Percentiles rank a stretch among this genome's conserved stretches.
phyloP scores from a whole-genome alignment of 768 basidiomycete species.

The Pisolithus marmoratus region DNA sequence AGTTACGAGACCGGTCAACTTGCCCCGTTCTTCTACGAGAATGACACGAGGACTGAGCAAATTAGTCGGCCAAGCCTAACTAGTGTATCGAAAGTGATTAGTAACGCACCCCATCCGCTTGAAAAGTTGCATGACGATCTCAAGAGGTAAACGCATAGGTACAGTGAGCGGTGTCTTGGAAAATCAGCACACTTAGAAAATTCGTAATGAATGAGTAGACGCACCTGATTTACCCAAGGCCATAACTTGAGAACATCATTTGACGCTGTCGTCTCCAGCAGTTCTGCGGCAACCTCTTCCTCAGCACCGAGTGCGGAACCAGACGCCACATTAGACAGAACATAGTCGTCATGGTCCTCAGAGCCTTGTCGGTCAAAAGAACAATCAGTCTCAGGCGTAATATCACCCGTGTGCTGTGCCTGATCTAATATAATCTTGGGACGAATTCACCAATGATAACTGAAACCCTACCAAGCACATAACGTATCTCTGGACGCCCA shows the following conservation, averaged over 20 bases:
- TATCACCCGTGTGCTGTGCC: slow-evolving; percentile 56
- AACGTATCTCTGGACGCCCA: slow-evolving; percentile 75
- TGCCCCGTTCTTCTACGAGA: slow-evolving; percentile 82
- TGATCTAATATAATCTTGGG: slow-evolving; percentile 47
- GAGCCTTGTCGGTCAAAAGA: slow-evolving; percentile 52
- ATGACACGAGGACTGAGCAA: slow-evolving; percentile 84
- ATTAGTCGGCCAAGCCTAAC: not conserved
- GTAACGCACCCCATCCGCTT: slow-evolving; percentile 89
- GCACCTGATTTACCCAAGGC: slow-evolving; percentile 94
- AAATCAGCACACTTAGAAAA: not conserved
- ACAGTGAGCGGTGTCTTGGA: slow-evolving; percentile 88
- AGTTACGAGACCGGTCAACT: slow-evolving; percentile 80
- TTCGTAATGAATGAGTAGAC: not conserved
- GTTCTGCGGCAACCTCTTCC: slow-evolving; percentile 62
- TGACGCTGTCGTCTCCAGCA: slow-evolving; percentile 55
- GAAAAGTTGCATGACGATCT: slow-evolving; percentile 97
- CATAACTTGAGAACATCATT: slow-evolving; percentile 62
- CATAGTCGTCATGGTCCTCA: slow-evolving; percentile 44
- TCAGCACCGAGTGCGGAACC: slow-evolving; percentile 54
- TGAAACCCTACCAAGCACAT: slow-evolving; percentile 67
- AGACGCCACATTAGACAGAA: slow-evolving; percentile 36
- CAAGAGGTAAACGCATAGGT: slow-evolving; percentile 84
- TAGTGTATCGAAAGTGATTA: not conserved
- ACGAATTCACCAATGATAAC: not conserved
- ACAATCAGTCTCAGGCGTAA: slow-evolving; percentile 63